Evolutionary conservation across 2,329 filamentous ascomycete genomes (phyloP), one percentile per base, ranked within the genome.

Genomic region (Fusarium sp.): DNA sequence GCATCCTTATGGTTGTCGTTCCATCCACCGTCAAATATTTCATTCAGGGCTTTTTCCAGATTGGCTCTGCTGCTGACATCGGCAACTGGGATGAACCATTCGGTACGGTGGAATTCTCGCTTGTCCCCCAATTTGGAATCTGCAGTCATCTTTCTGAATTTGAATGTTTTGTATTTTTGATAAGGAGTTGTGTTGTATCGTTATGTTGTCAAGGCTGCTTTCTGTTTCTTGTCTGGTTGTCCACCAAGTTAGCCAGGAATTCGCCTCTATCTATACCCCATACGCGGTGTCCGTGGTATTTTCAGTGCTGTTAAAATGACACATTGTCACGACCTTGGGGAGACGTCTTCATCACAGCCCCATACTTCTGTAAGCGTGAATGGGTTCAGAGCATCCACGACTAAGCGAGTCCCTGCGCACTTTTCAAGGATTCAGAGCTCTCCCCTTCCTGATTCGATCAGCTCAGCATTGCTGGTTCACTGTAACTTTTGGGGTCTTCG

Each of bases 341-440:
- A 13, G 15, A 35, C 46, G 5, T 14, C 4, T 5, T 6, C n/a
- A 35, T 26, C 46, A 50, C 48, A 18, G 12, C 23, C 15, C 20
- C 6, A 0, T 15, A 26, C 10, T 15, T 35, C 6, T 7, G 12
- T 18, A 35, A 7, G 2, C 8, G 17, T 6, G 4, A 13, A 4
- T 30, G 7, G 7, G 8, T 15, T 23, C 15, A 35, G 3, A 14
- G 12, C 2, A 26, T 18, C 6, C 20, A 18, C 9, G 10, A n/a
- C 4, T n/a, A 20, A 10, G 12, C 13, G 8, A 18, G 30, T 30
- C 30, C 30, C 30, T 30, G 30, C 9, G 10, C 30, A 9, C 7
- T 30, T 30, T 9, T 11, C 30, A 30, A 11, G 7, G 8, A 11
- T 30, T 11, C 30, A 30, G 30, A 30, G 30, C 30, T 30, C 30